A percentile compares a stretch with the other conserved stretches of the same genome.
Evolutionary conservation across 768 basidiomycete genomes (phyloP).

Genomic region (Podaxis sp.): DNA sequence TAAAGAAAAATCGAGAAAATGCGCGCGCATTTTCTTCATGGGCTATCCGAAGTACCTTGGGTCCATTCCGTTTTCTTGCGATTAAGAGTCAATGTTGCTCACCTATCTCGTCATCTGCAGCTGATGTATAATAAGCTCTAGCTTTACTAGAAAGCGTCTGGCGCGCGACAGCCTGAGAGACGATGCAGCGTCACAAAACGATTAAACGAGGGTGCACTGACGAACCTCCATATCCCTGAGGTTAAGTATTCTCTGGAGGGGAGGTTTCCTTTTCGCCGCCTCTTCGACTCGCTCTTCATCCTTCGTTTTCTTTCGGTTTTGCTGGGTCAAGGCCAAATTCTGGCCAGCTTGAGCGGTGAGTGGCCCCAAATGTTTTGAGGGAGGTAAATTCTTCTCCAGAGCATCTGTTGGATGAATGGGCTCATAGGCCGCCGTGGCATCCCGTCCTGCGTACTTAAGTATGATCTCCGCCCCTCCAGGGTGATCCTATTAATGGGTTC

Average conservation of each 20-base stretch:
- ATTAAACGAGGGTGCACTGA: background rate
- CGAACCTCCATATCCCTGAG: constrained; percentile 81
- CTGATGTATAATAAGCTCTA: constrained; percentile 82
- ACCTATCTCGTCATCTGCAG: constrained; percentile 85
- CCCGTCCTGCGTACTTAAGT: constrained; percentile 79
- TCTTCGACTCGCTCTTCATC: constrained; percentile 70
- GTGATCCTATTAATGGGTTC: constrained; percentile 49
- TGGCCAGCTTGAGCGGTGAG: constrained; percentile 49
- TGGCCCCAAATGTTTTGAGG: constrained; percentile 70
- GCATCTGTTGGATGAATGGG: constrained; percentile 87
- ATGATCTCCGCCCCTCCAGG: constrained; percentile 85
- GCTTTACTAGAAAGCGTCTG: constrained; percentile 74
- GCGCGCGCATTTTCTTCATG: constrained; percentile 71
- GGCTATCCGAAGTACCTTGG: constrained; percentile 37
- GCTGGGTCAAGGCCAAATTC: constrained; percentile 33
- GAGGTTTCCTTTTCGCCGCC: constrained; percentile 61
- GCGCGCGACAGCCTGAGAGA: constrained; percentile 62
- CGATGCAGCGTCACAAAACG: background rate
- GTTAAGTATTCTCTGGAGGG: constrained; percentile 68
- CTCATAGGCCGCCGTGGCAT: constrained; percentile 75
- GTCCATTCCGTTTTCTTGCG: background rate
- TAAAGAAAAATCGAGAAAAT: constrained; percentile 86
- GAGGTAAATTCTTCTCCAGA: constrained; percentile 67
- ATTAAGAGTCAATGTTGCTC: constrained; percentile 25
- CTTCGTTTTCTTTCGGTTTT: constrained; percentile 53